Conservation (phyloP, 2,329 filamentous ascomycete genomes). For the Microcyclospora pomicola region DNA sequence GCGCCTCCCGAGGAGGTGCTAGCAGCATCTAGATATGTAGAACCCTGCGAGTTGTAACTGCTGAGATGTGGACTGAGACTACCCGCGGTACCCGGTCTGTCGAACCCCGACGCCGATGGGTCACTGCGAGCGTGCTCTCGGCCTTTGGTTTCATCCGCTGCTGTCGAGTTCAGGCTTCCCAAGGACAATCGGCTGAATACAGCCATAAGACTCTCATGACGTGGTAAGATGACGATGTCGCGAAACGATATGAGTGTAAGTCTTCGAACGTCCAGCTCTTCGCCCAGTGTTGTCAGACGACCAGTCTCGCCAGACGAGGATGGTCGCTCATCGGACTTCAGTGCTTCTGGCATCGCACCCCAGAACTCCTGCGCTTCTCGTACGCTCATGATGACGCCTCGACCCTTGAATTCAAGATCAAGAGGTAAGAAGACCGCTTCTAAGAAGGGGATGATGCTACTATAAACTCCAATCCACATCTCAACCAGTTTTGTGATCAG, state of each 20-base stretch:
- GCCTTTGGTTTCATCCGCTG: slow-evolving; percentile 19
- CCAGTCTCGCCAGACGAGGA: slow-evolving; percentile 26
- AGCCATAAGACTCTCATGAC: slow-evolving; percentile 75
- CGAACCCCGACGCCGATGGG: slow-evolving; percentile 18
- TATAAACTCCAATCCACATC: slow-evolving; percentile 88
- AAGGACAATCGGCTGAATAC: slow-evolving; percentile 83
- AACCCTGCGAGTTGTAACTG: slow-evolving; percentile 67
- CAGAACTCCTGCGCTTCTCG: slow-evolving; percentile 83
- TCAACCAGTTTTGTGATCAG: slow-evolving; percentile 85
- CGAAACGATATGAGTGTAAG: slow-evolving; percentile 80
- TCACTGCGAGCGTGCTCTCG: slow-evolving; percentile 19
- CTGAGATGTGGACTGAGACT: slow-evolving; percentile 60
- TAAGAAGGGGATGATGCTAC: slow-evolving; percentile 78
- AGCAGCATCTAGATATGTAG: slow-evolving; percentile 59
- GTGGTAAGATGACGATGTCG: slow-evolving; percentile 74
- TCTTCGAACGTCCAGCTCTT: slow-evolving; percentile 70
- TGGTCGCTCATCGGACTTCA: slow-evolving; percentile 29
- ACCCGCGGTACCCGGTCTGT: slow-evolving; percentile 51
- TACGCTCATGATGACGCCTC: slow-evolving; percentile 60
- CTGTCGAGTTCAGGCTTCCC: slow-evolving; percentile 48
- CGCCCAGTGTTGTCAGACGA: slow-evolving; percentile 32
- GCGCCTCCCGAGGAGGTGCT: slow-evolving; percentile 32
- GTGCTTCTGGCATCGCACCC: slow-evolving; percentile 48
- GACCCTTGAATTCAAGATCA: slow-evolving; percentile 83
- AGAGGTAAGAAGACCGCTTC: slow-evolving; percentile 89